A percentile compares a stretch with the other conserved stretches of the same genome.
These are phyloP conservation scores for Madurella fahalii DNA, from an alignment of 2,329 filamentous ascomycete species.

Conservation along the genomic window DNA sequence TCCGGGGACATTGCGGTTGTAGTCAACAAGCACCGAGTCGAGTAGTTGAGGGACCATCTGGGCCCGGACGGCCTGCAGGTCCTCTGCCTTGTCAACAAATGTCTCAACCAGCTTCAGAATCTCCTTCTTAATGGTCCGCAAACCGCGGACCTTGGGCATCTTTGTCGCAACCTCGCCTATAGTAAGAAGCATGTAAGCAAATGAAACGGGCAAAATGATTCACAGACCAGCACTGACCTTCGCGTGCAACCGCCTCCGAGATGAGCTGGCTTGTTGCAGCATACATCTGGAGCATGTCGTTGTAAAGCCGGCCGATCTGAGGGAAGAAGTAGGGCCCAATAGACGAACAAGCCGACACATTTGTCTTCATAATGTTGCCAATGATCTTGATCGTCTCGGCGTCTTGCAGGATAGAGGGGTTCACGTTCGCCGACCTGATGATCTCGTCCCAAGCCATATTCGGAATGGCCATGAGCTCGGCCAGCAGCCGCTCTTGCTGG, in stretches of 20 bases:
- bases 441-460: conserved; percentile 96
- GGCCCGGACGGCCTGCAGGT: conserved; percentile 84
- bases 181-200: conserved; percentile 21
- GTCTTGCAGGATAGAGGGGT: conserved; percentile 85
- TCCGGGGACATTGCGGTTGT: conserved; percentile 94
- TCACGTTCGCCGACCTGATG: conserved; percentile 78
- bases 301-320: conserved; percentile 94
- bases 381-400: conserved; percentile 96
- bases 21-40: conserved; percentile 90
- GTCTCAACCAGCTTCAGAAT: conserved; percentile 97
- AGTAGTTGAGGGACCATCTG: conserved; percentile 95
- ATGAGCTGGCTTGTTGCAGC: conserved; percentile 94
- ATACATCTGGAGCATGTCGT: conserved; percentile 99
- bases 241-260: conserved; percentile 81
- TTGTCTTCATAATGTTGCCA: conserved; percentile 99
- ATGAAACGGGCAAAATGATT: background rate
- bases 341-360: conserved; percentile 95
- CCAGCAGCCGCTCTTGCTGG: conserved; percentile 85
- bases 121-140: conserved; percentile 98
- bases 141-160: conserved; percentile 91
- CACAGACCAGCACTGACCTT: conserved; percentile 56
- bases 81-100: conserved; percentile 97
- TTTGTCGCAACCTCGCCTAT: conserved; percentile 93
- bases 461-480: conserved; percentile 88
- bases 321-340: conserved; percentile 97